Evolutionary conservation across 257 asterid genomes (phyloP).

Genomic region (Gentiana dahurica): DNA sequence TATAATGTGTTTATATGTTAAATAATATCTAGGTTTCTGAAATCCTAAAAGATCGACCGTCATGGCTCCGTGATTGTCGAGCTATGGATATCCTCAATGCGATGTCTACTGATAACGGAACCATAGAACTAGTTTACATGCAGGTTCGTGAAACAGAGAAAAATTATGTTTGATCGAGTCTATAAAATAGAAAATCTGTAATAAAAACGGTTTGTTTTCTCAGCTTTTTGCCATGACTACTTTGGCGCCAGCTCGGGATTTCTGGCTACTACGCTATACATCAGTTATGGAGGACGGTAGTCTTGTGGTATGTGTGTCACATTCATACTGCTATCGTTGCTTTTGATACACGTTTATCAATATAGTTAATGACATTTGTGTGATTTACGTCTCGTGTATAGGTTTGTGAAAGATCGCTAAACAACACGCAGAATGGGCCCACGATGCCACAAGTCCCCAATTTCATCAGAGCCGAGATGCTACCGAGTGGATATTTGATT

Average conservation of each 20-base stretch:
- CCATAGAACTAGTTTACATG: constrained; percentile 91
- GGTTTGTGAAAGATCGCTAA: constrained; percentile 92
- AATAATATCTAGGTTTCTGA: constrained; percentile 63
- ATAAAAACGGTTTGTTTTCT: not conserved
- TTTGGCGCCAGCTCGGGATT: constrained; percentile 93
- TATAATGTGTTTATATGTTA: constrained; percentile 1
- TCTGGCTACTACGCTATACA: constrained; percentile 89
- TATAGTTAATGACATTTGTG: no score
- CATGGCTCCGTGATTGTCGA: constrained; percentile 97
- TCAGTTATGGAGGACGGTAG: constrained; percentile 97
- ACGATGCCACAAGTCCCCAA: constrained; percentile 84
- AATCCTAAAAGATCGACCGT: constrained; percentile 87
- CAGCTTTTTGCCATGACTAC: constrained; percentile 95
- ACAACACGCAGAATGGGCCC: constrained; percentile 95
- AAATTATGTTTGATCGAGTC: no score
- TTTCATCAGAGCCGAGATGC: constrained; percentile 85
- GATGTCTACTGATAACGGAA: constrained; percentile 85
- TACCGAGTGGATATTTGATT: constrained; percentile 88
- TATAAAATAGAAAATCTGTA: not conserved
- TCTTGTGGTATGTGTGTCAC: constrained; percentile 56
- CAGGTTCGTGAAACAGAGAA: constrained; percentile 37
- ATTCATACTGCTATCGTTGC: not conserved
- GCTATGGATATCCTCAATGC: constrained; percentile 79
- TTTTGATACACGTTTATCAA: no score
- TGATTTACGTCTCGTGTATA: constrained; percentile 2